Evolutionary conservation across 176 grass and related monocot species (phyloP), one percentile per base, ranked within the genome.

Genomic region (Chrysopogon serrulatus): DNA sequence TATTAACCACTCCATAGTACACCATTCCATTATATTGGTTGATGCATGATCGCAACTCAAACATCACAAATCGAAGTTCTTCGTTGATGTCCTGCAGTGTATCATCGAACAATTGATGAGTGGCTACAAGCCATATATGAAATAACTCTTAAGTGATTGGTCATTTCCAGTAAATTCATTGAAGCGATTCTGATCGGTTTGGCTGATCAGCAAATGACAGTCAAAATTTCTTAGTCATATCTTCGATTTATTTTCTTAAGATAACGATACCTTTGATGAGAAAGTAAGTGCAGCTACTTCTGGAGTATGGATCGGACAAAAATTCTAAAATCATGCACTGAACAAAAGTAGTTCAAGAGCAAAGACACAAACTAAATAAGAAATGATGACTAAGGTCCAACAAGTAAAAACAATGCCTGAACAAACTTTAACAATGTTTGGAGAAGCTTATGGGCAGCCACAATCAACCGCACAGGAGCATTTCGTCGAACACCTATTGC

Each of bases 1-100:
- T 94, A 80, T 97, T 97, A 27, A 97, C 85, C 71, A 97, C 87
- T 71, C 87, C 87, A 77, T 97, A 94, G 43, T 92, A 87, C 23
- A 97, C 89, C 9, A 57, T 85, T 21, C 94, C 94, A 77, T 94
- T 72, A 72, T 97, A 92, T 61, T 94, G 94, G 64, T 97, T 85
- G 57, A 85, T 86, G 79, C 94, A 94, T 26, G 94, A 92, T 79
- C 94, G 77, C 60, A 97, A 75, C 81, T 97, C 87, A 48, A 97
- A 92, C 68, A n/a, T n/a, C 92, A 83, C 79, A 97, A 81, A 31
- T 88, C 53, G 3, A 97, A 83, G n/a, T 89, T 90, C 53, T 92
- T 90, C n/a, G 34, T 97, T 97, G 74, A 94, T 94, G 53, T 90
- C 90, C 32, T 88, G 83, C 75, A 94, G 85, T 39, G 65, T 85